Evolutionary conservation across 2,329 filamentous ascomycete genomes (phyloP).

Genomic region (Colletotrichum scovillei): DNA sequence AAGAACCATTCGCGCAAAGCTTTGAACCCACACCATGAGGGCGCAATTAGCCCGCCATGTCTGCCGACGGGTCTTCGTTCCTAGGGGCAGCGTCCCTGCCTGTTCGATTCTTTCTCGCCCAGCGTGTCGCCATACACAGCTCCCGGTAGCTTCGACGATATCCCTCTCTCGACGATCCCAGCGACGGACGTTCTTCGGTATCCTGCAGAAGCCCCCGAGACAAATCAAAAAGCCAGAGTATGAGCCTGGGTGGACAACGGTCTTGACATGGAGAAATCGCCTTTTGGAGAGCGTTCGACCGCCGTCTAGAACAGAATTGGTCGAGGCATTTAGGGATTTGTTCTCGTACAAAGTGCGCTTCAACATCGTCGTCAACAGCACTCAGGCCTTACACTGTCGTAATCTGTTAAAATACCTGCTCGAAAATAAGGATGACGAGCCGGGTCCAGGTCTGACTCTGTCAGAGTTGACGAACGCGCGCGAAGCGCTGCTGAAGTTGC

Average conservation of each 20-base stretch:
- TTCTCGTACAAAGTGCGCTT: constrained; percentile 66
- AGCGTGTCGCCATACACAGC: constrained; percentile 39
- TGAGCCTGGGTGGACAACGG: constrained; percentile 77
- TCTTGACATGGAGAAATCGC: constrained; percentile 76
- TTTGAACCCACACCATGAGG: constrained; percentile 52
- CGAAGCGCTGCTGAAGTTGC: constrained; percentile 54
- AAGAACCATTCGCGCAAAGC: constrained; percentile 23
- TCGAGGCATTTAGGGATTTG: constrained; percentile 73
- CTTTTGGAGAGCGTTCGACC: constrained; percentile 72
- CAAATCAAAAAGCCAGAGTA: constrained; percentile 70
- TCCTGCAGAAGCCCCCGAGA: constrained; percentile 70
- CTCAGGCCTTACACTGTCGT: constrained; percentile 69
- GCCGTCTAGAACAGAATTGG: constrained; percentile 71
- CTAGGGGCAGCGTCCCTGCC: constrained; percentile 46
- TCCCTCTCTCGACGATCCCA: constrained; percentile 39
- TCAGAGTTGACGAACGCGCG: constrained; percentile 59
- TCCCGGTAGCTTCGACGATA: constrained; percentile 38
- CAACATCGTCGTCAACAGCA: constrained; percentile 66
- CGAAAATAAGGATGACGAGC: constrained; percentile 48
- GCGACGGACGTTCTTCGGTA: constrained; percentile 66
- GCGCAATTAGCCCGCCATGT: constrained; percentile 57
- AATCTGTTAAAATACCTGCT: constrained; percentile 72
- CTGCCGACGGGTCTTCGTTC: constrained; percentile 50
- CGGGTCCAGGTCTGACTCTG: constrained; percentile 47
- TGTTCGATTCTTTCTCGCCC: constrained; percentile 47